These are phyloP conservation scores for Saturnispora gosingensis DNA, from an alignment of 805 yeast genomes.

Conservation along the genomic window DNA sequence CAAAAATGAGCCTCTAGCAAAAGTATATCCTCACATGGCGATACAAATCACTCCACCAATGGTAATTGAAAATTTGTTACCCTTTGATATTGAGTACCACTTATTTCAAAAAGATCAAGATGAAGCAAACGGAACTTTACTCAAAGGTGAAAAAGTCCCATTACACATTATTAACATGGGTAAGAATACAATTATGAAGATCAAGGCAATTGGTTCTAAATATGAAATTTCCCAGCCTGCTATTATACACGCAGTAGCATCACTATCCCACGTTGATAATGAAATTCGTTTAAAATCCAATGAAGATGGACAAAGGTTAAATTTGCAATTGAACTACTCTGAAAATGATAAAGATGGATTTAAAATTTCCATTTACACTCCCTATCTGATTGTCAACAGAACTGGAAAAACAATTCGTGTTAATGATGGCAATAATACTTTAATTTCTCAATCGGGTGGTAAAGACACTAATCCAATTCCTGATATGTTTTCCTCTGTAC, in stretches of 20 bases:
- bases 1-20: slow-evolving; percentile 57
- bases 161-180: slow-evolving; percentile 74
- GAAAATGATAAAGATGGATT: slow-evolving; percentile 46
- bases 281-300: slow-evolving; percentile 39
- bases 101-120: slow-evolving; percentile 66
- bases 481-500: slow-evolving; percentile 74
- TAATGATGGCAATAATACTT: slow-evolving; percentile 45
- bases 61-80: slow-evolving; percentile 74
- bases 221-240: slow-evolving; percentile 64
- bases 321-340: slow-evolving; percentile 56
- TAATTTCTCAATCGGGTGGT: slow-evolving; percentile 29
- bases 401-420: slow-evolving; percentile 61
- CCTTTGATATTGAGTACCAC: slow-evolving; percentile 68
- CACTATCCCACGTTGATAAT: slow-evolving; percentile 25
- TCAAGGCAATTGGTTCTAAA: slow-evolving; percentile 53
- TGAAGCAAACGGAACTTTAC: slow-evolving; percentile 56
- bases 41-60: slow-evolving; percentile 76
- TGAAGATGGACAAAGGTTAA: slow-evolving; percentile 58
- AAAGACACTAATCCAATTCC: slow-evolving; percentile 39
- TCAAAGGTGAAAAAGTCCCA: slow-evolving; percentile 57
- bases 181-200: slow-evolving; percentile 47
- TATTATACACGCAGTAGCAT: slow-evolving; percentile 49
- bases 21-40: slow-evolving; percentile 76
- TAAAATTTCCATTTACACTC: slow-evolving; percentile 65
- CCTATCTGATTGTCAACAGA: slow-evolving; percentile 74